A percentile compares a stretch with the other conserved stretches of the same genome.
phyloP scores from a whole-genome alignment of 2,329 filamentous ascomycete genomes.

The Thielaviopsis punctulata region DNA sequence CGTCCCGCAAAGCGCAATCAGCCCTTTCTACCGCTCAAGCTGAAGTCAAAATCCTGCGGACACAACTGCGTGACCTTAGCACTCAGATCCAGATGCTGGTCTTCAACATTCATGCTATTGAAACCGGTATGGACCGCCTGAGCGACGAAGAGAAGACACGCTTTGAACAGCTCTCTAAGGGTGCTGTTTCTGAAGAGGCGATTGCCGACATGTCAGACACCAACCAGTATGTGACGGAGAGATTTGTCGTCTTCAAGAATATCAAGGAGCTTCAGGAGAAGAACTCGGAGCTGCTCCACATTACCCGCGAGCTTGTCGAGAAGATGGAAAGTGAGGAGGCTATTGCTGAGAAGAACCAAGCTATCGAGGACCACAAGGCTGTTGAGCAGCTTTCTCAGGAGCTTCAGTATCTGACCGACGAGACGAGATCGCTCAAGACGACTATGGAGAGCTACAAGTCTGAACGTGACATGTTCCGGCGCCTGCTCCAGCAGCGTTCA shows the following conservation, averaged over 20 bases:
- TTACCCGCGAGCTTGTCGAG: conserved; percentile 70
- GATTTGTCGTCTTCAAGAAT: conserved; percentile 78
- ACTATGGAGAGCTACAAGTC: conserved; percentile 87
- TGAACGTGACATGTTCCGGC: conserved; percentile 93
- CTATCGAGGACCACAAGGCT: conserved; percentile 49
- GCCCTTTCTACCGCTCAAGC: conserved; percentile 44
- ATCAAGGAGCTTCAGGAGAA: conserved; percentile 72
- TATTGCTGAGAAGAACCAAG: conserved; percentile 44
- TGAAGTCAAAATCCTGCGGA: conserved; percentile 64
- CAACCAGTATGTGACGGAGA: conserved; percentile 73
- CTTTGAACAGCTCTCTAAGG: conserved; percentile 59
- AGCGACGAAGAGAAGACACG: conserved; percentile 55
- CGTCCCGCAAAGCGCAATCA: conserved; percentile 61
- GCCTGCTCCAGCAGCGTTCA: conserved; percentile 64
- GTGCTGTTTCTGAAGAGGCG: conserved; percentile 54
- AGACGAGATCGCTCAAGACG: conserved; percentile 63
- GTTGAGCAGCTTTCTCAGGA: conserved; percentile 57
- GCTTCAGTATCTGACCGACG: conserved; percentile 61
- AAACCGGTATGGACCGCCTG: conserved; percentile 60
- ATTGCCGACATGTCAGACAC: conserved; percentile 66
- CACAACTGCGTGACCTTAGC: conserved; percentile 77
- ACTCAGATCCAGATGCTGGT: conserved; percentile 81
- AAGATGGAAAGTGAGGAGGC: conserved; percentile 87
- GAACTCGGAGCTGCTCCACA: conserved; percentile 67
- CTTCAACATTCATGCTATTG: conserved; percentile 67